phyloP scores from a whole-genome alignment of 768 basidiomycete genomes.

The Kwoniella sp. region DNA sequence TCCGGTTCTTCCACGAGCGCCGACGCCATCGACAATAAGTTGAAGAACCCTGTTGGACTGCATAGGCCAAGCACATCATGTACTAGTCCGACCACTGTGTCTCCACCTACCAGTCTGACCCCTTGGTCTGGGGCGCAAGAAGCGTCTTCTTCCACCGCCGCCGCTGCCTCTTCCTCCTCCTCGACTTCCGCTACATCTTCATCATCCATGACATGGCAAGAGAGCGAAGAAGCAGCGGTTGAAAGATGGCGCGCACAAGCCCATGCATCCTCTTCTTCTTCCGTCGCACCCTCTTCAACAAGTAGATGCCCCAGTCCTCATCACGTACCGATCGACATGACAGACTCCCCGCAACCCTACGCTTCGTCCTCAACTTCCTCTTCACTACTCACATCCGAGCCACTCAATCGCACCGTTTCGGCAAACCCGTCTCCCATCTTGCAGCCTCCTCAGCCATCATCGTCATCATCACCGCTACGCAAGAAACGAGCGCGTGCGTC shows the following conservation, averaged over 20 bases:
- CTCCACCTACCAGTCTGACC: constrained; percentile 18
- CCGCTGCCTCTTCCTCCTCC: constrained; percentile 13
- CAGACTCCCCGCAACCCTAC: constrained; percentile 9
- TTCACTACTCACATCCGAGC: constrained; percentile 41
- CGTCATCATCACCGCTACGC: constrained; percentile 1
- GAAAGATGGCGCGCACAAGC: constrained; percentile 17
- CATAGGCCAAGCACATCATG: constrained; percentile 19
- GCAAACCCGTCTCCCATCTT: constrained; percentile 15
- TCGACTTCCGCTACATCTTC: constrained; percentile 5
- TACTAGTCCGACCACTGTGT: constrained; percentile 25
- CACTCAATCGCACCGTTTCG: constrained; percentile 36
- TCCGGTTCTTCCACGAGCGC: not conserved
- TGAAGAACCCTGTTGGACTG: constrained; percentile 26
- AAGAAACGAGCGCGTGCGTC: constrained; percentile 28
- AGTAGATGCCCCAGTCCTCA: constrained; percentile 28
- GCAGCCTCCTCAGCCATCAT: constrained; percentile 6
- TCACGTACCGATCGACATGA: constrained; percentile 10
- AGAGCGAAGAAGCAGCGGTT: constrained; percentile 22
- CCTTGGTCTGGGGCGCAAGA: constrained; percentile 25
- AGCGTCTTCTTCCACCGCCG: constrained; percentile 15
- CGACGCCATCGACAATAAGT: constrained; percentile 15
- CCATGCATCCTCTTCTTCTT: constrained; percentile 2
- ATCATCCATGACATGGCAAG: constrained; percentile 18
- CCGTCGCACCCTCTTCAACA: constrained; percentile 1
- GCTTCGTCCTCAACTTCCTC: constrained; percentile 18